Base-by-base conservation (phyloP, 1,284 basidiomycete genomes). In the Stygiomarasmius scandens region DNA sequence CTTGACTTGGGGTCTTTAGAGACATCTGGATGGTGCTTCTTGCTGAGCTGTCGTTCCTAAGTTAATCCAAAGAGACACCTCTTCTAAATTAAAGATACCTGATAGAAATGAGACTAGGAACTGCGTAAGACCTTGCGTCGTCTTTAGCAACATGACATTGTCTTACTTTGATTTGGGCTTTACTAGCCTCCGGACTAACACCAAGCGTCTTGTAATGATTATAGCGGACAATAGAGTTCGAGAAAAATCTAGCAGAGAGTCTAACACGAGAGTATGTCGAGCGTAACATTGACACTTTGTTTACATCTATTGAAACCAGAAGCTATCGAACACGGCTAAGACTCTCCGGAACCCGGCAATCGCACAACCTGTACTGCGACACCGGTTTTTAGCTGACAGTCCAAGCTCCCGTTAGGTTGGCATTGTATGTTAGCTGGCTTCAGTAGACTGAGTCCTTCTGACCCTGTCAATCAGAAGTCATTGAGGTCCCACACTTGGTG, bases 131-230 rank as follows among this genome's bases (percentile, higher is more conserved):
- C 14, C 4, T 9, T 5, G 4, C n/a, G 38, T 12, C n/a, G 16
- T 41, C 38, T 50, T 27, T 38, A 25, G 44, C 23, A 36, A 29
- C 24, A 38, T 29, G 41, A 38, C 9, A 36, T 48, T n/a, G 12
- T 58, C 60, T 55, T 58, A 77, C 77, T 68, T 80, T 80, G 57
- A 79, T 79, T 63, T 79, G 77, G 2, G 75, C 74, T 62, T 76
- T 80, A 8, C 72, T 71, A 2, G 78, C 78, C 49, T 67, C 62
- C 23, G 63, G 67, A 22, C 71, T 70, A 6, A 80, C 64, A 2
- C 78, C 77, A 8, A 80, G 63, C 0, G 77, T 77, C 55, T 73
- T 69, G 58, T 80, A 80, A 59, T 80, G 77, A 43, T 74, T 69
- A 38, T 36, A 25, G 11, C 43, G 51, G 41, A 16, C 34, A 19